Evolutionary conservation across 495 filamentous ascomycete species (phyloP).

Genomic region (Darksidea phi): DNA sequence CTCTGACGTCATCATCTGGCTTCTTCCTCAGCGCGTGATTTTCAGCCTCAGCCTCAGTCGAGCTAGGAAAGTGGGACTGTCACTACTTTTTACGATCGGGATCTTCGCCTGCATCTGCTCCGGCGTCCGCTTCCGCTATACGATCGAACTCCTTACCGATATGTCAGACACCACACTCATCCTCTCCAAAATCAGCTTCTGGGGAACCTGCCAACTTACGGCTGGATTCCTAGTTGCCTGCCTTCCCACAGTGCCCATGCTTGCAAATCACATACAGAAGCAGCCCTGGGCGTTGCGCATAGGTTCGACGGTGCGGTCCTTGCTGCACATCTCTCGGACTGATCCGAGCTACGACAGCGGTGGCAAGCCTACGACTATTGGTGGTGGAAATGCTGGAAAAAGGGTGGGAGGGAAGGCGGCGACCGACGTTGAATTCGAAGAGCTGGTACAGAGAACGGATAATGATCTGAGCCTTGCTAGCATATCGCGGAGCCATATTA

Average conservation of each 20-base stretch:
- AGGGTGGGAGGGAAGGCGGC: background rate
- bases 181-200: background rate
- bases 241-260: background rate
- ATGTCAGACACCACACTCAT: background rate
- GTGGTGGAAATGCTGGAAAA: background rate
- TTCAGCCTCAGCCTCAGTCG: background rate
- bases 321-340: background rate
- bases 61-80: background rate
- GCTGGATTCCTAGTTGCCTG: background rate
- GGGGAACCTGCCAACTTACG: background rate
- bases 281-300: background rate
- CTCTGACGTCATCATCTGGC: background rate
- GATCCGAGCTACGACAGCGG: background rate
- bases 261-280: background rate
- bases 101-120: background rate
- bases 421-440: background rate
- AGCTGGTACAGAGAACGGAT: background rate
- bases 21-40: background rate
- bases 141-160: background rate
- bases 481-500: background rate
- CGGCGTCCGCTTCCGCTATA: background rate
- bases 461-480: background rate
- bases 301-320: background rate
- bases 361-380: background rate
- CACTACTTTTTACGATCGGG: background rate